A percentile compares a stretch with the other conserved stretches of the same genome.
Evolutionary conservation across 371 early-diverging fungal genomes (phyloP).

Genomic region (Apophysomyces ossiformis): DNA sequence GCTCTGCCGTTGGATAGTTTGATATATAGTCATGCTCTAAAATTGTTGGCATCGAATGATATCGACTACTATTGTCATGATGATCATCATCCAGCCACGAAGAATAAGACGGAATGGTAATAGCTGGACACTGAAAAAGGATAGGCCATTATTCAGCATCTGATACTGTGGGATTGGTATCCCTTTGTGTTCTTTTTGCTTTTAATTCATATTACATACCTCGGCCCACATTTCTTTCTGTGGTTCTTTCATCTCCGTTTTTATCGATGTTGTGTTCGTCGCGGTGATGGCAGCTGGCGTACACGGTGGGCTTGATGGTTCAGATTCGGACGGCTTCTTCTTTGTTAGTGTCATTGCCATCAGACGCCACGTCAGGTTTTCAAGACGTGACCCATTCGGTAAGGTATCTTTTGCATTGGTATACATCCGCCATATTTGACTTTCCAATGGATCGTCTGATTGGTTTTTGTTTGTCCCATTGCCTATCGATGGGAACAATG

Average conservation of each 20-base stretch:
- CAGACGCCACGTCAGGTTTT: constrained; percentile 68
- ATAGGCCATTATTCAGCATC: no score
- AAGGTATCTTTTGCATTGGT: constrained; percentile 62
- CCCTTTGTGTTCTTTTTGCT: no score
- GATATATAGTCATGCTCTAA: background rate
- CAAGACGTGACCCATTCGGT: constrained; percentile 60
- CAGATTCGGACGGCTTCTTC: constrained; percentile 29
- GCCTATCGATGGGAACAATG: background rate
- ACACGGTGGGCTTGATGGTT: background rate
- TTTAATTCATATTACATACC: no score
- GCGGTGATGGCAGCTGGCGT: no score
- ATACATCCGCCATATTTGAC: constrained; percentile 63
- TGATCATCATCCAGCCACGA: background rate
- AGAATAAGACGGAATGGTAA: background rate
- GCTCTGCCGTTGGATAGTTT: background rate
- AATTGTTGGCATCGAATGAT: background rate
- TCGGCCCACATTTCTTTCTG: no score
- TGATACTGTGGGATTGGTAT: no score
- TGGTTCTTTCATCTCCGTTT: no score
- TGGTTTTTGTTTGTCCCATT: background rate
- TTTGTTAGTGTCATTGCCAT: constrained; percentile 60
- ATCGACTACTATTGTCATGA: background rate
- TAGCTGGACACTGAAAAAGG: background rate
- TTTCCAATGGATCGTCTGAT: constrained; percentile 52
- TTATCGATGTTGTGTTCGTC: background rate